These are phyloP conservation scores for Colletotrichum lindemuthianum DNA, from an alignment of 2,329 filamentous ascomycete species.

Conservation along the genomic window DNA sequence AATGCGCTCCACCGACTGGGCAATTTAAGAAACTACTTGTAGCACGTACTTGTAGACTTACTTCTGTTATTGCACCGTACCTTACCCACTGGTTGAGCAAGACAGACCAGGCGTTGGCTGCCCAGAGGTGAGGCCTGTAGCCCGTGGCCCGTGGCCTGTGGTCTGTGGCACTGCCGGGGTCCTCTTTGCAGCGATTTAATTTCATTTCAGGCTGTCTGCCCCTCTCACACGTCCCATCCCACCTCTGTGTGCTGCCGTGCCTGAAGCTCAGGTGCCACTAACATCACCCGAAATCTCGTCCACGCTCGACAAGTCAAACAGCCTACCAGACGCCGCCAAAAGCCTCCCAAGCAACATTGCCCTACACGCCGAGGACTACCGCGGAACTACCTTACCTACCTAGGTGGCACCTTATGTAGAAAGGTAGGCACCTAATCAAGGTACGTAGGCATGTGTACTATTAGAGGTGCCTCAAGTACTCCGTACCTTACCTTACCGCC, in stretches of 20 bases:
- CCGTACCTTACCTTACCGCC: no score
- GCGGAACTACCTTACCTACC: no score
- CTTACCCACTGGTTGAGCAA: no score
- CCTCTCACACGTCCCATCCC: slow-evolving; percentile 21
- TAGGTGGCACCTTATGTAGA: no score
- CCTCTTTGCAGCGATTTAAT: slow-evolving; percentile 34
- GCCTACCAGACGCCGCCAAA: slow-evolving; percentile 29
- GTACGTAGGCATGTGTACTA: no score
- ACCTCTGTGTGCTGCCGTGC: slow-evolving; percentile 12
- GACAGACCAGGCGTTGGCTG: not conserved
- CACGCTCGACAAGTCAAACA: slow-evolving; percentile 29
- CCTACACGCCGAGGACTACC: no score
- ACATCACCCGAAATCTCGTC: slow-evolving; percentile 24
- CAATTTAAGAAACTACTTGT: no score
- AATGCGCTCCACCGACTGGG: slow-evolving; percentile 20
- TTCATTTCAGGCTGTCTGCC: slow-evolving; percentile 35
- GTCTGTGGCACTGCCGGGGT: slow-evolving; percentile 28
- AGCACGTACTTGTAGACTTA: no score
- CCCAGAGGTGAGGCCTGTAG: no score
- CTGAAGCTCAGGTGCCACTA: slow-evolving; percentile 31
- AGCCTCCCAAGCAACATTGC: slow-evolving; percentile 4
- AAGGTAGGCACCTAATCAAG: no score
- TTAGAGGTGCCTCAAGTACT: no score
- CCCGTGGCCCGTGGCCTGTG: slow-evolving; percentile 16
- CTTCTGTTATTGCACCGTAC: not conserved